Percentiles rank a stretch among this genome's conserved stretches.
These are phyloP conservation scores for Biscutella auriculata DNA, from an alignment of 441 rosid species.

Conservation along the genomic window DNA sequence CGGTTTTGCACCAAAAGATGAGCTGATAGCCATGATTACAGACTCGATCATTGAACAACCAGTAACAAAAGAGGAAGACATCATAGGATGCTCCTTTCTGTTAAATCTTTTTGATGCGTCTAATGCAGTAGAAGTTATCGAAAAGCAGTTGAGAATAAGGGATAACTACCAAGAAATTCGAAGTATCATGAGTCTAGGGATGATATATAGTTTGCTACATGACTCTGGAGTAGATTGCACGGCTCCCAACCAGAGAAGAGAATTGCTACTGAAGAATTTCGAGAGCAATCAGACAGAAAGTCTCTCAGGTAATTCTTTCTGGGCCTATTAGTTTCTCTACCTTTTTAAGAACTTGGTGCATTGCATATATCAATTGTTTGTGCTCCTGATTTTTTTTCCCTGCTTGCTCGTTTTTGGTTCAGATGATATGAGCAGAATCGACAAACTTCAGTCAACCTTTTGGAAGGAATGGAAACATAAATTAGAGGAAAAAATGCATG, in stretches of 20 bases:
- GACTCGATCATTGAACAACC: slow-evolving; percentile 81
- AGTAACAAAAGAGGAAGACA: slow-evolving; percentile 75
- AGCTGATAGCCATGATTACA: slow-evolving; percentile 63
- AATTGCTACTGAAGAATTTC: slow-evolving; percentile 54
- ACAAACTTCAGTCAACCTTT: slow-evolving; percentile 73
- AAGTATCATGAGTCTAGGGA: slow-evolving; percentile 88
- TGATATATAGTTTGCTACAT: slow-evolving; percentile 77
- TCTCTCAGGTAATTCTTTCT: slow-evolving; percentile 50
- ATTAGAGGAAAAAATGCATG: slow-evolving; percentile 71
- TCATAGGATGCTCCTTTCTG: slow-evolving; percentile 70
- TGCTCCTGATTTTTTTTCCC: background rate
- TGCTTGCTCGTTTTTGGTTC: slow-evolving; percentile 17
- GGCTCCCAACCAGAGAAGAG: slow-evolving; percentile 66
- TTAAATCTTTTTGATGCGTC: slow-evolving; percentile 84
- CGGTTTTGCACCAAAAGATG: slow-evolving; percentile 86
- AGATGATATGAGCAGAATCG: slow-evolving; percentile 78
- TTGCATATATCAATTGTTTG: background rate
- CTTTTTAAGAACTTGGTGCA: too few relatives aligned
- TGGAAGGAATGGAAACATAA: slow-evolving; percentile 97
- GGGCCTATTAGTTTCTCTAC: background rate
- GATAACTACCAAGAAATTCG: slow-evolving; percentile 68
- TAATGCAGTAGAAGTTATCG: slow-evolving; percentile 85
- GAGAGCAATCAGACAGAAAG: slow-evolving; percentile 55
- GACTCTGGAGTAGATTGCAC: slow-evolving; percentile 74
- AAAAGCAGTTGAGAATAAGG: slow-evolving; percentile 78